Conservation (phyloP, 164 flowering plant genomes). For the Vitis amurensis region DNA sequence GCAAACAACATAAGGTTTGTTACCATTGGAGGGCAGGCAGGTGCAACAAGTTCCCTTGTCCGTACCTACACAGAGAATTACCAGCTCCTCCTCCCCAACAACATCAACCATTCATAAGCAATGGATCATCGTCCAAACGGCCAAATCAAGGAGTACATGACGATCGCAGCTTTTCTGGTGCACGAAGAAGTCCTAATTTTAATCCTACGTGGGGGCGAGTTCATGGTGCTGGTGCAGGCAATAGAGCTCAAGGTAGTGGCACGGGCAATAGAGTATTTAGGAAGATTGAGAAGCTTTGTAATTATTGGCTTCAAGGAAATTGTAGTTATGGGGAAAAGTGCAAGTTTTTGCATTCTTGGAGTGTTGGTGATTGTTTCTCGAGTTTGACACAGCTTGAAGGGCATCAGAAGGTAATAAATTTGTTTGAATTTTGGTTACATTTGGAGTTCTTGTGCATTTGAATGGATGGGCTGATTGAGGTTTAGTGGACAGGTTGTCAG, state of each 20-base stretch:
- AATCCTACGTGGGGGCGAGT: constrained; percentile 57
- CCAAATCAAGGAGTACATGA: constrained; percentile 21
- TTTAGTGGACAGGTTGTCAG: constrained; percentile 53
- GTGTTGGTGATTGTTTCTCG: constrained; percentile 56
- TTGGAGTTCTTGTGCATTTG: not conserved
- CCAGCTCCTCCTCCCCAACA: constrained; percentile 17
- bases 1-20: constrained; percentile 54
- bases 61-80: constrained; percentile 55
- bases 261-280: constrained; percentile 23
- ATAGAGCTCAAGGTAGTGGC: constrained; percentile 17
- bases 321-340: constrained; percentile 76
- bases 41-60: constrained; percentile 58
- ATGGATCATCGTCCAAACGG: constrained; percentile 33
- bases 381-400: constrained; percentile 79
- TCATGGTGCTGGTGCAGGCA: constrained; percentile 21
- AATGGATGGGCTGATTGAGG: not conserved
- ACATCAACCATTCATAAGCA: constrained; percentile 2
- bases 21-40: constrained; percentile 70
- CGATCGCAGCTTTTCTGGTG: constrained; percentile 29
- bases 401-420: constrained; percentile 64
- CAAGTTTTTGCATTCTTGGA: constrained; percentile 73
- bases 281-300: constrained; percentile 62
- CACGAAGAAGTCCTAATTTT: constrained; percentile 29
- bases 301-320: constrained; percentile 66
- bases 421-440: not conserved